These are phyloP conservation scores for Solanum etuberosum DNA, from an alignment of 257 asterid genomes.

Conservation along the genomic window DNA sequence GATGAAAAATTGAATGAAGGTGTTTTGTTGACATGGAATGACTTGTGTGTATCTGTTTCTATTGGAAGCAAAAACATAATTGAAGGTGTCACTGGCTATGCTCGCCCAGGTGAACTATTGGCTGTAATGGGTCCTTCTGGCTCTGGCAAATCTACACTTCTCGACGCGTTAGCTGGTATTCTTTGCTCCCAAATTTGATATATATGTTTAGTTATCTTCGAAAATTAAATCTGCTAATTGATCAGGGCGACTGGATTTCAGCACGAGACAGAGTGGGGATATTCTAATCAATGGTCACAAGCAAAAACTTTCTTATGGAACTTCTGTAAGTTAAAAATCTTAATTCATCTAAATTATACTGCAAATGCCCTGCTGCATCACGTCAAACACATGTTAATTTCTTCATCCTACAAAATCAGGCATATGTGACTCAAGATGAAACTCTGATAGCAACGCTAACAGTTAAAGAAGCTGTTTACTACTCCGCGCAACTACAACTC, in stretches of 20 bases:
- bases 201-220: too few relatives aligned
- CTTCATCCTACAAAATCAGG: not conserved
- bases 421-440: constrained; percentile 19
- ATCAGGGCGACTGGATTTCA: constrained; percentile 5
- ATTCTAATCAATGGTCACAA: constrained; percentile 13
- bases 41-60: constrained; percentile 16
- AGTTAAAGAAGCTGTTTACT: constrained; percentile 10
- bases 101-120: constrained; percentile 16
- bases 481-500: constrained; percentile 16
- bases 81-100: constrained; percentile 23
- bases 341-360: not conserved
- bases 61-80: constrained; percentile 1
- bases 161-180: constrained; percentile 23
- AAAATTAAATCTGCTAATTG: not conserved
- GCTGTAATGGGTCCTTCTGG: constrained; percentile 33
- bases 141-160: constrained; percentile 26
- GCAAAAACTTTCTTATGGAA: constrained; percentile 14
- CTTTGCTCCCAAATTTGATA: not conserved
- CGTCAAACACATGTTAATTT: not conserved
- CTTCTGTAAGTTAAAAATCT: constrained; percentile 1
- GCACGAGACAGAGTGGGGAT: constrained; percentile 10
- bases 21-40: constrained; percentile 16
- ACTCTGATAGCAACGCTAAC: constrained; percentile 9
- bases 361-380: not conserved
- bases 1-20: not conserved